Base-by-base conservation (phyloP, 2,329 filamentous ascomycete genomes). In the Diaporthe helianthi region DNA sequence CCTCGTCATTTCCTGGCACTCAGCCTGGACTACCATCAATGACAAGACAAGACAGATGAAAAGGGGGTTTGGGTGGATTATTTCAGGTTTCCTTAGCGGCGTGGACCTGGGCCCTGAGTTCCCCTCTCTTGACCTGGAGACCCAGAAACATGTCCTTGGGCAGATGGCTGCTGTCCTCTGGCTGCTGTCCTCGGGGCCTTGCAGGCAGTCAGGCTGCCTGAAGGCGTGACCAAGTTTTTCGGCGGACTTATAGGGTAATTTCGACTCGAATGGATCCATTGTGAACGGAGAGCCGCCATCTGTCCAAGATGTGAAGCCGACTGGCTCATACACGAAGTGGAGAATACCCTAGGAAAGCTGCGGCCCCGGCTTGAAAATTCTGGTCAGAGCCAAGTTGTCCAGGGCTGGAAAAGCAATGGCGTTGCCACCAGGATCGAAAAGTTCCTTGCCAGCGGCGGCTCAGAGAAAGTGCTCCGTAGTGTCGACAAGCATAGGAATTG, bases 31-130 rank as follows among this genome's bases (percentile, higher is more conserved):
- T n/a, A n/a, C n/a, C n/a, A n/a, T n/a, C n/a, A n/a, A n/a, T n/a
- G n/a, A n/a, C n/a, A n/a, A n/a, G n/a, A 55, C 7, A 19, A 9
- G 13, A 13, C 9, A 26, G 47, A 46, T 10, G 72, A 73, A n/a
- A 10, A 26, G 7, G n/a, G 65, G 67, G 0, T 73, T 74, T 19
- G 74, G 74, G 1, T 77, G 76, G 75, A 73, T 67, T 0, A 46
- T 78, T 17, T 64, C 64, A 10, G 76, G 77, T 47, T 73, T 73
- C 36, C 77, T 71, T 67, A 4, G 26, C 0, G 76, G 76, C 19
- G 66, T 69, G 4, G 72, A 74, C 19, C 61, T 77, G 10, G 73
- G 76, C 64, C 55, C 31, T 0, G 53, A 71, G 13, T 77, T 76
- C 6, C 6, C 38, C n/a, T 24, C 66, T 1, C 33, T 26, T 0